phyloP scores from a whole-genome alignment of 495 filamentous ascomycete genomes.

The Talaromyces borbonicus region DNA sequence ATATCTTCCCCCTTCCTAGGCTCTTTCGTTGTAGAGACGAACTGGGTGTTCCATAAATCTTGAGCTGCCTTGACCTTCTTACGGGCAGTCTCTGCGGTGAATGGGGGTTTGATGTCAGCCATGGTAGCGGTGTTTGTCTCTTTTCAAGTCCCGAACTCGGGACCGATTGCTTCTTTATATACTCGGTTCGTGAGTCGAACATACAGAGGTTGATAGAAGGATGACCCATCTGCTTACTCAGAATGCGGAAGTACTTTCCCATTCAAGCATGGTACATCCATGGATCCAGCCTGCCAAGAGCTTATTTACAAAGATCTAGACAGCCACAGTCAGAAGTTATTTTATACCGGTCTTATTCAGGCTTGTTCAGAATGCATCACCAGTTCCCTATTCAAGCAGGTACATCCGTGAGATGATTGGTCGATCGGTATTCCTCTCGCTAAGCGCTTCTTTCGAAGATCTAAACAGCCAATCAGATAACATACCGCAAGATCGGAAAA shows the following conservation, averaged over 20 bases:
- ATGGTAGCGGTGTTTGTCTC: conserved; percentile 19
- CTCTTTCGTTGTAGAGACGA: not conserved
- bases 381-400: not conserved
- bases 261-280: no score
- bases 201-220: not conserved
- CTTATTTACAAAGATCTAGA: no score
- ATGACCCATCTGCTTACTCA: not conserved
- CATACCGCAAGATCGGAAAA: no score
- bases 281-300: no score
- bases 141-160: not conserved
- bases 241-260: no score
- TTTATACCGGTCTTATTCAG: no score
- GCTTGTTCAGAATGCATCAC: not conserved
- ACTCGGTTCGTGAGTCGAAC: not conserved
- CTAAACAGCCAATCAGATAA: conserved; percentile 3
- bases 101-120: conserved; percentile 61
- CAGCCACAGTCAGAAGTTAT: no score
- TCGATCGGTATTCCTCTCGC: not conserved
- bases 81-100: conserved; percentile 61
- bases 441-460: not conserved
- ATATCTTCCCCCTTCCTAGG: not conserved
- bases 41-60: conserved; percentile 77
- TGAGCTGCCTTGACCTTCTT: conserved; percentile 82
- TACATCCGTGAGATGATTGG: not conserved
- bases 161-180: not conserved